Evolutionary conservation across 73 alveolate genomes (phyloP), one percentile per base, ranked within the genome.

Genomic region (Blepharisma stoltei): DNA sequence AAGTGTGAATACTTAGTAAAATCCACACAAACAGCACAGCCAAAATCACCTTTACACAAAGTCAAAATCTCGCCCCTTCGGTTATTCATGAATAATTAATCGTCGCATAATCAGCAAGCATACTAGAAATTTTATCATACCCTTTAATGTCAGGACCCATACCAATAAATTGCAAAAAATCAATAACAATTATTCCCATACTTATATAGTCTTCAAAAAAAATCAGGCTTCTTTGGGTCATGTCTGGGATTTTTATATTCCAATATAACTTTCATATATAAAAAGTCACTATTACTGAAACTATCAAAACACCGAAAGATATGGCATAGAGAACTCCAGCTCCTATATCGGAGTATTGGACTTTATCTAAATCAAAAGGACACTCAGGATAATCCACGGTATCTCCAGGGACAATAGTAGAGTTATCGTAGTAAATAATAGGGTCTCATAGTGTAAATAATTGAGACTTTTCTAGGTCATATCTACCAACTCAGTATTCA

Each of bases 111-210:
- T 60, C 73, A 60, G 73, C 46, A 14, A 60, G 14, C 11, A 9
- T 1, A 18, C 45, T 25, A 1, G 73, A 8, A 8, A n/a, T 38
- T 8, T 14, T 2, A 11, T 14, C n/a, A 60, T 14, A 60, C 2
- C 46, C 46, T 18, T n/a, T 14, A 25, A 60, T n/a, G 37, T 60
- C 73, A 60, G 73, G 73, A 1, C 73, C 73, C 73, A 60, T 60
- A 3, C 41, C 41, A 32, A 32, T 32, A 32, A 32, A 32, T 32
- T 32, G 41, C 41, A 32, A 32, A 32, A 32, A 32, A 32, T 32
- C 41, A 32, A 32, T 32, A 32, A 32, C 0, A 32, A 32, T 32
- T 32, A 32, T 32, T 32, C 41, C 41, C 41, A 32, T 32, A 32
- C 41, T 32, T 32, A 32, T 32, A 32, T 32, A 32, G 3, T 32